phyloP scores from a whole-genome alignment of 805 yeast genomes.

The Metschnikowia bowlesiae region DNA sequence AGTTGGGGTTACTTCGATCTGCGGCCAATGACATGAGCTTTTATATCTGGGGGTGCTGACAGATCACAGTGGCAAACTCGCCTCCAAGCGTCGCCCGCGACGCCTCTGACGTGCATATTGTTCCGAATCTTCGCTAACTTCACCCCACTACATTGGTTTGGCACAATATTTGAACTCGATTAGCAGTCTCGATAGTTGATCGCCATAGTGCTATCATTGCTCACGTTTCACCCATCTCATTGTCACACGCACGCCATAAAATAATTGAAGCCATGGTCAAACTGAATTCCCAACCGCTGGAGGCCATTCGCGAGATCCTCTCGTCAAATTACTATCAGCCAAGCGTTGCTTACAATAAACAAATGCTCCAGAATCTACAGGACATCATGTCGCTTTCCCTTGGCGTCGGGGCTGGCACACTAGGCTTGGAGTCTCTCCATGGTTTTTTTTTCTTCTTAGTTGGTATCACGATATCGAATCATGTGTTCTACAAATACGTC shows the following conservation, averaged over 20 bases:
- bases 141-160: neutral
- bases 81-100: neutral
- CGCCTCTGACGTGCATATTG: constrained; percentile 1
- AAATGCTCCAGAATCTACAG: constrained; percentile 26
- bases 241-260: neutral
- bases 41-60: neutral
- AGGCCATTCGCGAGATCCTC: neutral
- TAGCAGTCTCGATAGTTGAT: no score
- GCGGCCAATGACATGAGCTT: neutral
- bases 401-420: constrained; percentile 39
- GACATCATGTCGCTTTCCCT: constrained; percentile 35
- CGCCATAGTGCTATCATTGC: neutral
- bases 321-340: constrained; percentile 5
- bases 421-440: constrained; percentile 32
- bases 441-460: constrained; percentile 35
- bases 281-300: neutral
- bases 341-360: constrained; percentile 9
- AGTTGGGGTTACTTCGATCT: neutral
- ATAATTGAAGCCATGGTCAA: neutral
- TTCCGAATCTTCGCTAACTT: neutral
- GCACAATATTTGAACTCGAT: no score
- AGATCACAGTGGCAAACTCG: neutral
- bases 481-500: constrained; percentile 25
- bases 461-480: constrained; percentile 31
- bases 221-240: neutral